Conservation (phyloP, 495 filamentous ascomycete species). For the Aspergillus olivimuriae region DNA sequence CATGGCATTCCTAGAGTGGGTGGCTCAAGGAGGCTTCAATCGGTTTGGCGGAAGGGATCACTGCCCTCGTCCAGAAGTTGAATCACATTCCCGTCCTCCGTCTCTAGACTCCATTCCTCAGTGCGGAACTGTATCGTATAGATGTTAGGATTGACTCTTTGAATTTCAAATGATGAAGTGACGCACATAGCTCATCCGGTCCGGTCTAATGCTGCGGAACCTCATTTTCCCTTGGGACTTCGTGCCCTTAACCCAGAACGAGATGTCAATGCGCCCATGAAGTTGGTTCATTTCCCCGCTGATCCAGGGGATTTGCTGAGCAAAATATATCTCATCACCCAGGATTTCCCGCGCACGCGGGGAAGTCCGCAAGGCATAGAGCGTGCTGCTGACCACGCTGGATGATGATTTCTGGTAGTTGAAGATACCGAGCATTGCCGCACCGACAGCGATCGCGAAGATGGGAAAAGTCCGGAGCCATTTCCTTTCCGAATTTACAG, state of each 20-base stretch:
- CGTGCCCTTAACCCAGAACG: slow-evolving; percentile 81
- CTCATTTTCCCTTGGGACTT: slow-evolving; percentile 65
- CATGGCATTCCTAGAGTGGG: too few species aligned
- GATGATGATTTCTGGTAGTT: slow-evolving; percentile 93
- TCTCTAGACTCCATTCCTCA: slow-evolving; percentile 70
- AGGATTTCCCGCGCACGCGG: slow-evolving; percentile 64
- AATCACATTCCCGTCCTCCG: slow-evolving; percentile 55
- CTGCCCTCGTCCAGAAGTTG: slow-evolving; percentile 56
- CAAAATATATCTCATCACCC: slow-evolving; percentile 92
- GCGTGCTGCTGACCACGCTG: slow-evolving; percentile 72
- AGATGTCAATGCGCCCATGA: slow-evolving; percentile 83
- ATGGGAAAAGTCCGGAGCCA: slow-evolving; percentile 53
- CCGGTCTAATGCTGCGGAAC: slow-evolving; percentile 69
- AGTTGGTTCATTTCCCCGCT: slow-evolving; percentile 89
- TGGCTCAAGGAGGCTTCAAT: slow-evolving; percentile 7
- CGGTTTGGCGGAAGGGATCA: slow-evolving; percentile 51
- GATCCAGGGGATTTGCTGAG: slow-evolving; percentile 85
- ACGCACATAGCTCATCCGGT: slow-evolving; percentile 65
- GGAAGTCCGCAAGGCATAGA: slow-evolving; percentile 86
- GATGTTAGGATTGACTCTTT: neutral
- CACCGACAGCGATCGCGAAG: slow-evolving; percentile 53
- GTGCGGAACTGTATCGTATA: slow-evolving; percentile 54
- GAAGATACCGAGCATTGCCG: slow-evolving; percentile 77
- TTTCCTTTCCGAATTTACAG: slow-evolving; percentile 24
- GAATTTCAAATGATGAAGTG: too few species aligned